phyloP scores from a whole-genome alignment of 2,329 filamentous ascomycete species.

The Fusarium torreyae region DNA sequence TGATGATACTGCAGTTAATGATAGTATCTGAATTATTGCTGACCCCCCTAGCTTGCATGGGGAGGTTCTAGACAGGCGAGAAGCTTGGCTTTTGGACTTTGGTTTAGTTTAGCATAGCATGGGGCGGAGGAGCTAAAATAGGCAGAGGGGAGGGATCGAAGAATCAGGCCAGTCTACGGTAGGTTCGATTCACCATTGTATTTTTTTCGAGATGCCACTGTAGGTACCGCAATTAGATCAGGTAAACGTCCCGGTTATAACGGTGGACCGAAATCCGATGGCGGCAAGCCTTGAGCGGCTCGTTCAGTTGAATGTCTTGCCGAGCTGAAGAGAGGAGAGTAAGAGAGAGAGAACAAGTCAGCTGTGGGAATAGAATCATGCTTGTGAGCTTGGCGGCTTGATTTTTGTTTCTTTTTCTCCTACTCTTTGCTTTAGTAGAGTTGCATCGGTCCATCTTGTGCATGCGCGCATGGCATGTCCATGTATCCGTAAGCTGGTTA shows the following conservation, averaged over 20 bases:
- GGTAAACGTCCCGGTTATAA: constrained; percentile 21
- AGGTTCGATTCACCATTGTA: constrained; percentile 23
- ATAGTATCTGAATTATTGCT: no score
- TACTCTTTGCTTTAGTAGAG: background rate
- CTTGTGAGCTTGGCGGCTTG: constrained; percentile 7
- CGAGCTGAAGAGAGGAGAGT: constrained; percentile 9
- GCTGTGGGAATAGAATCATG: background rate
- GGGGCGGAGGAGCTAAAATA: constrained; percentile 21
- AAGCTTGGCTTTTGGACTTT: constrained; percentile 8
- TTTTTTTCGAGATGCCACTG: constrained; percentile 26
- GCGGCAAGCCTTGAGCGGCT: constrained; percentile 13
- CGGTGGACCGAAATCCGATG: constrained; percentile 29
- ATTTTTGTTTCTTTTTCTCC: constrained; percentile 1
- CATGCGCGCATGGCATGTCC: constrained; percentile 22
- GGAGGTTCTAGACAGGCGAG: constrained; percentile 14
- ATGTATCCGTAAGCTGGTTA: constrained; percentile 6
- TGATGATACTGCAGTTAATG: no score
- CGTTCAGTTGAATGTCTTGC: constrained; percentile 24
- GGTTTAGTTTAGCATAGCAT: constrained; percentile 3
- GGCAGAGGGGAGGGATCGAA: constrained; percentile 9
- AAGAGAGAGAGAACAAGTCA: background rate
- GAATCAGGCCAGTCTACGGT: constrained; percentile 8
- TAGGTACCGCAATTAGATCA: constrained; percentile 28
- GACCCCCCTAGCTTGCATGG: background rate
- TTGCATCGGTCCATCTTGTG: constrained; percentile 22